phyloP scores from a whole-genome alignment of 192 early-diverging fungal species.

The Jimgerdemannia flammicorona region DNA sequence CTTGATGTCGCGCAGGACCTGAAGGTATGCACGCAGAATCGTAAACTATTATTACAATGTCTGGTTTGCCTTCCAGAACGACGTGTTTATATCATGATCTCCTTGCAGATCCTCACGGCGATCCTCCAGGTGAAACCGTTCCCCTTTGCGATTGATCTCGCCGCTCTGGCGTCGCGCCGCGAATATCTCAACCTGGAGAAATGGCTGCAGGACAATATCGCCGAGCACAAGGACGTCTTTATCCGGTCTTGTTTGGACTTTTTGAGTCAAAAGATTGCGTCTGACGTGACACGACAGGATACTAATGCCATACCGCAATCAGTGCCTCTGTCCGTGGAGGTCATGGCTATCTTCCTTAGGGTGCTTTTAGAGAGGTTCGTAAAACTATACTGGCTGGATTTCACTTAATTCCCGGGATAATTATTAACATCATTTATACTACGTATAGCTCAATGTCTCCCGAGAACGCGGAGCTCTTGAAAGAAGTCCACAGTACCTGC shows the following conservation, averaged over 20 bases:
- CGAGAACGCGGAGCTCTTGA: constrained; percentile 55
- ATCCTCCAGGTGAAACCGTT: constrained; percentile 67
- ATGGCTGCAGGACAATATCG: constrained; percentile 75
- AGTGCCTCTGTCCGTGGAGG: constrained; percentile 60
- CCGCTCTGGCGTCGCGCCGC: constrained; percentile 70
- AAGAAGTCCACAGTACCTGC: constrained; percentile 52
- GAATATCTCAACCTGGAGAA: constrained; percentile 82
- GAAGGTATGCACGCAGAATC: constrained; percentile 42
- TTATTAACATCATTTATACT: background rate
- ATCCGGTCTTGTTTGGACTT: constrained; percentile 71
- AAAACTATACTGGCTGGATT: background rate
- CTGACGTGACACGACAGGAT: constrained; percentile 43
- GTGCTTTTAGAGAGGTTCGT: constrained; percentile 53
- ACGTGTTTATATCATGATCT: background rate
- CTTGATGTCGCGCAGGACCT: constrained; percentile 79
- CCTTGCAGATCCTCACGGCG: constrained; percentile 55
- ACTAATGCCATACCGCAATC: constrained; percentile 26
- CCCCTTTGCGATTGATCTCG: constrained; percentile 74
- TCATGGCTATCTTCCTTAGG: constrained; percentile 62
- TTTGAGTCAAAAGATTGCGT: constrained; percentile 58
- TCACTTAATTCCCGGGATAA: background rate
- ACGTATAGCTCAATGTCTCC: constrained; percentile 47
- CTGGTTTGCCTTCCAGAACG: background rate
- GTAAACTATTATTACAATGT: background rate
- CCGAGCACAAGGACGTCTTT: constrained; percentile 61